A percentile compares a stretch with the other conserved stretches of the same genome.
Conservation (phyloP, 805 yeast species). For the Yarrowia porcina region DNA sequence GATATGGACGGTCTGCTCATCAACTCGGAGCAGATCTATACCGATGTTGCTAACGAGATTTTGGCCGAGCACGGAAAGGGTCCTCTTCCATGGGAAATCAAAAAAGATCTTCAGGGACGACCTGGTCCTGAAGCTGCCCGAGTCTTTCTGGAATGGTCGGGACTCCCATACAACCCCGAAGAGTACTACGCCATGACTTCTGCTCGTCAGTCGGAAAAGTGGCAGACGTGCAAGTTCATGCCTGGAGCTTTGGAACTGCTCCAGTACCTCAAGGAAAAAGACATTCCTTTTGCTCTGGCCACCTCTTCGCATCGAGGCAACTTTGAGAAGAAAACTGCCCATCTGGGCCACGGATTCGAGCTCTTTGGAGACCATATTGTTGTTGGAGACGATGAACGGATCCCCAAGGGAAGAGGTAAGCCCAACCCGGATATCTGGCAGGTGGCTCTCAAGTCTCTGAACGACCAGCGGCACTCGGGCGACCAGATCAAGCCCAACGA, state of each 20-base stretch:
- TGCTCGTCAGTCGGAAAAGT: constrained; percentile 51
- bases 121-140: constrained; percentile 78
- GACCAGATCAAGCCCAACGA: constrained; percentile 65
- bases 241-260: constrained; percentile 84
- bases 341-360: constrained; percentile 59
- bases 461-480: constrained; percentile 47
- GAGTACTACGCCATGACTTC: constrained; percentile 55
- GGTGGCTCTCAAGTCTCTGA: constrained; percentile 68
- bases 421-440: constrained; percentile 94
- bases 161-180: constrained; percentile 63
- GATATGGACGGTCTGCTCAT: constrained; percentile 93
- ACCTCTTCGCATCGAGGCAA: constrained; percentile 71
- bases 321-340: constrained; percentile 68
- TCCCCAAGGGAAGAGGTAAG: constrained; percentile 84
- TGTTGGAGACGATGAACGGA: constrained; percentile 84
- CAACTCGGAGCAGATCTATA: constrained; percentile 89
- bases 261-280: constrained; percentile 46
- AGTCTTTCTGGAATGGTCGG: constrained; percentile 63
- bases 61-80: constrained; percentile 71
- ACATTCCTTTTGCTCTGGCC: constrained; percentile 83
- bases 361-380: constrained; percentile 65
- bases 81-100: constrained; percentile 82
- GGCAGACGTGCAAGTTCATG: constrained; percentile 64
- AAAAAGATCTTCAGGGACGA: constrained; percentile 81
- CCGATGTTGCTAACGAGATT: constrained; percentile 67